Evolutionary conservation across 108 stramenopile species (phyloP), one percentile per base, ranked within the genome.

Genomic region (Thalassiosira profunda): DNA sequence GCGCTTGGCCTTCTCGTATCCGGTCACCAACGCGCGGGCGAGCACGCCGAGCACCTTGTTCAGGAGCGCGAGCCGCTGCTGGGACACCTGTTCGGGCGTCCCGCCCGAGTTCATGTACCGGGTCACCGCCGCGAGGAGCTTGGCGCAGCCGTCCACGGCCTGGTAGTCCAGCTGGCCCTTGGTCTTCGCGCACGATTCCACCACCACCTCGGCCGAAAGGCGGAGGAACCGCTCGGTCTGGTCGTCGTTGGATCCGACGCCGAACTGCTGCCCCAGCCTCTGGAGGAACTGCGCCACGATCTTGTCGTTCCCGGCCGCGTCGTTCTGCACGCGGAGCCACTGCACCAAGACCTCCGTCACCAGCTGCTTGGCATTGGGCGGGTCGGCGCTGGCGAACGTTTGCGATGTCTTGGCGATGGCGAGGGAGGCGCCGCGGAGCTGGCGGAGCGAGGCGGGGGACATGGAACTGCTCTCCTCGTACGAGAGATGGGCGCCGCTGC

Each of bases 141-240:
- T 96, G 26, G 84, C 74, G 45, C 95, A 97, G 21, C 96, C 91
- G 76, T 99, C 99, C 41, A 97, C 76, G 23, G 97, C 89, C 15
- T 81, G 74, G 79, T 98, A 97, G 56, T 93, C 93, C 31, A 98
- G 70, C n/a, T n/a, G n/a, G 29, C 67, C 62, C 3, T 60, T 70
- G 48, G 75, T 79, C 76, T 96, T 96, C 44, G 76, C 35, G 38
- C 87, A 85, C 5, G 95, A 92, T 45, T 93, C 93, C 30, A 98
- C 91, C 12, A 98, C 96, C 14, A 99, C 68, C 44, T 92, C 92
- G 14, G 86, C 85, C 5, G 97, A 83, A 25, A 98, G 70, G 46
- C 98, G 94, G 55, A 99, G 72, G 75, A 99, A 99, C 20, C 97
- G 93, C 68, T 99, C 98, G 23, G 94, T 97, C 20, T 92, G 80